A percentile compares a stretch with the other conserved stretches of the same genome.
These are phyloP conservation scores for Tubosaeta brunneosetosa DNA, from an alignment of 768 basidiomycete species.

Conservation along the genomic window DNA sequence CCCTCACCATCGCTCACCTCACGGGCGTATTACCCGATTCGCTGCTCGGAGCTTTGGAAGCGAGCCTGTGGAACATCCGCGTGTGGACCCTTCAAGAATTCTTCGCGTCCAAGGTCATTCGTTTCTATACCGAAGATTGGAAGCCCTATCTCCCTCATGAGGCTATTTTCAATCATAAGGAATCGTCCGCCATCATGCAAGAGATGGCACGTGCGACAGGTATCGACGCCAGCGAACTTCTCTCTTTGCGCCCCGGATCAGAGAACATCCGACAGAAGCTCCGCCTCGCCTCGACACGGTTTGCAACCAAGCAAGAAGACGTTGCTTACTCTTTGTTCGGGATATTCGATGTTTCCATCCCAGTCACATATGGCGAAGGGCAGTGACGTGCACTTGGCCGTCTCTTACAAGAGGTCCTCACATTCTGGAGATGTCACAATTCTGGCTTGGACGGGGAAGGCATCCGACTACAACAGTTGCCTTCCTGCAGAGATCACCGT, in stretches of 20 bases:
- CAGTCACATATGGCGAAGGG: slow-evolving; percentile 23
- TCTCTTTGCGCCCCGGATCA: slow-evolving; percentile 12
- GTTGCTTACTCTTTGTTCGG: slow-evolving; percentile 26
- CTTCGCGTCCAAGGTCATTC: slow-evolving; percentile 21
- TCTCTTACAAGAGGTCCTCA: slow-evolving; percentile 15
- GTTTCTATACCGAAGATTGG: slow-evolving; percentile 23
- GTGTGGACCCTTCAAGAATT: slow-evolving; percentile 24
- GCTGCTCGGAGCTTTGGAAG: slow-evolving; percentile 5
- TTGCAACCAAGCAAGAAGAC: slow-evolving; percentile 23
- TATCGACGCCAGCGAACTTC: slow-evolving; percentile 8
- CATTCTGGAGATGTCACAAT: slow-evolving; percentile 12
- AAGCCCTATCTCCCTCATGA: slow-evolving; percentile 16
- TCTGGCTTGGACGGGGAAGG: slow-evolving; percentile 18
- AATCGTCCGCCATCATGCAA: slow-evolving; percentile 14
- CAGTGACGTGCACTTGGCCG: slow-evolving; percentile 19
- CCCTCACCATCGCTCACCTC: slow-evolving; percentile 24
- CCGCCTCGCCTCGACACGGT: slow-evolving; percentile 17
- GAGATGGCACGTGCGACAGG: slow-evolving; percentile 17
- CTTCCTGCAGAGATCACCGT: slow-evolving; percentile 18
- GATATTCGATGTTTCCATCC: slow-evolving; percentile 18
- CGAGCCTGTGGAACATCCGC: slow-evolving; percentile 22
- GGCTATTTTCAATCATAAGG: slow-evolving; percentile 12
- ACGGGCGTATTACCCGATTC: slow-evolving; percentile 8
- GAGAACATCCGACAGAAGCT: slow-evolving; percentile 15
- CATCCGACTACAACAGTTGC: slow-evolving; percentile 22